phyloP scores from a whole-genome alignment of 257 asterid genomes.

The Solanum commersonii region DNA sequence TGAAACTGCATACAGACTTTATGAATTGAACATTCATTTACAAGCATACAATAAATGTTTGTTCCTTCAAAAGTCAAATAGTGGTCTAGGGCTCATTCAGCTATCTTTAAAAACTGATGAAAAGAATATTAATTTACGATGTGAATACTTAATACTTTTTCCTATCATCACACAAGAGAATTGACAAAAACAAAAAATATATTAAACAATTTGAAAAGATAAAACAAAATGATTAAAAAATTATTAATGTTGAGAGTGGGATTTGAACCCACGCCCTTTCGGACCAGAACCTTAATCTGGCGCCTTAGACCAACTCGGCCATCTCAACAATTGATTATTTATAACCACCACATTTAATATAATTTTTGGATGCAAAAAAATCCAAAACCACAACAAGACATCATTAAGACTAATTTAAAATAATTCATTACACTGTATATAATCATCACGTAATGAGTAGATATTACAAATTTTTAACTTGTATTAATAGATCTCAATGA shows the following conservation, averaged over 20 bases:
- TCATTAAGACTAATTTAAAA: too few species aligned
- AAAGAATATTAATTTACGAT: too few species aligned
- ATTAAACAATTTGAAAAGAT: too few species aligned
- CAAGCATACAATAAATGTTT: background rate
- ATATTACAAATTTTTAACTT: background rate
- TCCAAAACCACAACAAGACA: too few species aligned
- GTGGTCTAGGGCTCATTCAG: background rate
- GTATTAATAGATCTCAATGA: background rate
- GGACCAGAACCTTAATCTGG: conserved; percentile 99
- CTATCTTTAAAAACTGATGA: too few species aligned
- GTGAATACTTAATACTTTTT: too few species aligned
- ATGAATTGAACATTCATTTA: background rate
- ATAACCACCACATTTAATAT: too few species aligned
- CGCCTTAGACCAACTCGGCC: conserved; percentile 99
- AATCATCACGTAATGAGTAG: background rate
- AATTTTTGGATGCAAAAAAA: too few species aligned
- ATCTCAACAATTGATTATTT: conserved; percentile 41
- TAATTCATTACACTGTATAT: background rate
- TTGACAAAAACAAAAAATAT: too few species aligned
- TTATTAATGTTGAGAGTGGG: conserved; percentile 60
- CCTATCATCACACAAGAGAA: too few species aligned
- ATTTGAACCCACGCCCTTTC: conserved; percentile 99
- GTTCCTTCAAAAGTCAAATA: background rate
- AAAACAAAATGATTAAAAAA: too few species aligned
- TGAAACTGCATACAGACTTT: background rate